phyloP scores from a whole-genome alignment of 163 green algal genomes.

The Chlorella variabilis region DNA sequence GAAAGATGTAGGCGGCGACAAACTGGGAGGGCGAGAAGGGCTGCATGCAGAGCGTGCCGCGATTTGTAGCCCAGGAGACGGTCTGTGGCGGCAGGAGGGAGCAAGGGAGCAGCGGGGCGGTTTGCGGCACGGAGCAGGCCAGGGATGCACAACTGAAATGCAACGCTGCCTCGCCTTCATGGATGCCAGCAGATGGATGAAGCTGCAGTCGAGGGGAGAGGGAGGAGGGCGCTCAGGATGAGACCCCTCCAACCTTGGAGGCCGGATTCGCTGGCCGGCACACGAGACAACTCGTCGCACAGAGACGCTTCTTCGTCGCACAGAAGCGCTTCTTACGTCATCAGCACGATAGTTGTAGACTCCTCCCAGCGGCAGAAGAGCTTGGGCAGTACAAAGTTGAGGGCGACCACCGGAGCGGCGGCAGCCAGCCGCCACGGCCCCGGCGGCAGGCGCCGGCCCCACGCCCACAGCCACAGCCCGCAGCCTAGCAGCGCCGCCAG shows the following conservation, averaged over 20 bases:
- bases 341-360: constrained; percentile 9
- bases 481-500: neutral
- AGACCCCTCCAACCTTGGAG: too few relatives aligned
- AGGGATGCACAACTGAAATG: too few relatives aligned
- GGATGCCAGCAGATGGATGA: constrained; percentile 14
- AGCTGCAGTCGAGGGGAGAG: neutral
- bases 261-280: too few relatives aligned
- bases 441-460: neutral
- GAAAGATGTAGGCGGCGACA: neutral
- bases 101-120: neutral
- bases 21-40: constrained; percentile 19
- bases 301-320: too few relatives aligned
- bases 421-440: neutral
- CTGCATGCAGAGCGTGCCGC: neutral
- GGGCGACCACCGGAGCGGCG: neutral
- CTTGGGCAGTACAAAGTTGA: neutral
- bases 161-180: constrained; percentile 7
- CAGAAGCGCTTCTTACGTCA: too few relatives aligned
- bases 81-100: neutral
- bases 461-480: neutral
- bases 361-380: constrained; percentile 24
- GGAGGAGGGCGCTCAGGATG: too few relatives aligned
- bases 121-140: too few relatives aligned
- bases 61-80: neutral
- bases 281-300: too few relatives aligned